Base-by-base conservation (phyloP, 1,284 basidiomycete genomes). In the Ceratobasidium sp. region DNA sequence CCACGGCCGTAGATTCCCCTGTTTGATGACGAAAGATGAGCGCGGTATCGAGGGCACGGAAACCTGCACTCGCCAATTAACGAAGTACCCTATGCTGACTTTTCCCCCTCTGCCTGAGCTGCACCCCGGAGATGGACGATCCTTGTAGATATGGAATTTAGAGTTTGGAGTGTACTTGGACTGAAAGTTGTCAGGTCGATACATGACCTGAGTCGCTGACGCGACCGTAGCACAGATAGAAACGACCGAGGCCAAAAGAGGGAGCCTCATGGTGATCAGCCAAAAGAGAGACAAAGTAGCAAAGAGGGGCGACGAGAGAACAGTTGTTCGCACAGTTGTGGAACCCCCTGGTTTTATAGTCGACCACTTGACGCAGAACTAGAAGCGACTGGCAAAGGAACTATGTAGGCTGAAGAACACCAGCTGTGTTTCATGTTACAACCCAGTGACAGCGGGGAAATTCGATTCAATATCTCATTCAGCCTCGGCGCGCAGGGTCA, bases 81-180 rank as follows among this genome's bases (percentile, higher is more conserved):
- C 58, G 81, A 90, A 91, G 81, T 91, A 91, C 0, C 86, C 90
- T 22, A 86, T 85, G 75, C 85, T 84, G 31, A 84, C 84, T 78
- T 90, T 89, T 22, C 83, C 83, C 29, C 79, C 79, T 43, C 46
- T 22, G 37, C 31, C 24, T 34, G 16, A 69, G 7, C 46, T 51
- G 19, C 41, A 49, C 5, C 13, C 43, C 11, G 62, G 43, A 29
- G 43, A 24, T 22, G 24, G 54, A 3, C 49, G 37, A 7, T 27
- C 16, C 16, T 14, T 31, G n/a, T 49, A 2, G 8, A 56, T 9
- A 58, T 56, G 53, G 9, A 54, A 56, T 1, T 9, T 9, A 3
- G 51, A 54, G 51, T 58, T 56, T 53, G 65, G 24, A 4, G 31
- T 34, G 14, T 54, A 29, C 48, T 69, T 54, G 13, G 64, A 39